Conservation (phyloP, 2,329 filamentous ascomycete genomes). For the Dothideomycetes sp. region DNA sequence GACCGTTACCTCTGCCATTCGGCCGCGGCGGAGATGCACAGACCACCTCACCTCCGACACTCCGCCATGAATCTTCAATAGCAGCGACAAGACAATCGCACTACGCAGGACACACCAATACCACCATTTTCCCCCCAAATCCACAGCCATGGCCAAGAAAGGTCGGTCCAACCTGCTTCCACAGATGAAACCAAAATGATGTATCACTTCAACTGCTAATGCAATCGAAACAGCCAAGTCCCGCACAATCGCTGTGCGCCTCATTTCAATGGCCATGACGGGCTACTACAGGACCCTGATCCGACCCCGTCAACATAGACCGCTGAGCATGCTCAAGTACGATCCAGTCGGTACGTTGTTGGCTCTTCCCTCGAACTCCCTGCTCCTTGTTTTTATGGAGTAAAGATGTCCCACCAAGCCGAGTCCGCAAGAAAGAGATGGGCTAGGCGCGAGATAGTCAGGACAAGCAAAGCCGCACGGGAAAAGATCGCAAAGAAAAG, state of each 20-base stretch:
- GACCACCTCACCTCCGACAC: background rate
- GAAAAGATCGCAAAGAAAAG: no score
- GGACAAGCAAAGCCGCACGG: no score
- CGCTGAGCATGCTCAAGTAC: constrained; percentile 97
- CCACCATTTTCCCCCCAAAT: background rate
- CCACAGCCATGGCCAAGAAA: constrained; percentile 19
- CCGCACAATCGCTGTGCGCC: constrained; percentile 82
- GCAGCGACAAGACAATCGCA: background rate
- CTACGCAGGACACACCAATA: background rate
- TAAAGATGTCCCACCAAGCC: no score
- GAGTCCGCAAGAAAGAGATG: constrained; percentile 1
- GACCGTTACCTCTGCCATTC: constrained; percentile 3
- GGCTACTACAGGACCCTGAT: constrained; percentile 92
- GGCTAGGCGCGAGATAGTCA: no score
- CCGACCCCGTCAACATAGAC: constrained; percentile 67
- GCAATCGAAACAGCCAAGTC: constrained; percentile 79
- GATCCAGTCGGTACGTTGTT: constrained; percentile 75
- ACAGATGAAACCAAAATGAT: no score
- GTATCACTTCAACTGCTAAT: no score
- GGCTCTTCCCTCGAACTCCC: background rate
- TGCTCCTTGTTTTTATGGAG: background rate
- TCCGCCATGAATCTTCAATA: background rate
- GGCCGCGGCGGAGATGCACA: background rate
- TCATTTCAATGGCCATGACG: constrained; percentile 97
- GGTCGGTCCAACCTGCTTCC: constrained; percentile 14